A percentile compares a stretch with the other conserved stretches of the same genome.
Evolutionary conservation across 345 rosid species (phyloP).

Genomic region (Limnanthes douglasii): DNA sequence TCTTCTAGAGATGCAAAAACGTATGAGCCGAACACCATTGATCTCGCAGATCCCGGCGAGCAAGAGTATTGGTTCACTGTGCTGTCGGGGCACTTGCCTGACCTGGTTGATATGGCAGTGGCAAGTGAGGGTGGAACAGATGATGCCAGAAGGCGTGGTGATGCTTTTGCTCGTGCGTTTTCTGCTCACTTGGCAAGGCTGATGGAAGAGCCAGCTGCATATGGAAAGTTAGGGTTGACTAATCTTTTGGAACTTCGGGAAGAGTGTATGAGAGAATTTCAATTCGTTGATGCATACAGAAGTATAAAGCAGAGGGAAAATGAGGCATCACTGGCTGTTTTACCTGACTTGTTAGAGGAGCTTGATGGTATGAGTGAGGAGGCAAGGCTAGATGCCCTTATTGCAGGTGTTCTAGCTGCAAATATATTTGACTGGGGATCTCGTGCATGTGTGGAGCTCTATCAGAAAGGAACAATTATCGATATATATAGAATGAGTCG

Average conservation of each 20-base stretch:
- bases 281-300: constrained; percentile 88
- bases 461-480: constrained; percentile 94
- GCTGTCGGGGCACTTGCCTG: no score
- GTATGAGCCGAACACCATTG: constrained; percentile 96
- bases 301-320: constrained; percentile 98
- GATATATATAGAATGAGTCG: constrained; percentile 99
- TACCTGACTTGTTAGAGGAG: constrained; percentile 76
- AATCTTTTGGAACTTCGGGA: constrained; percentile 97
- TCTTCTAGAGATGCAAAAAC: constrained; percentile 89
- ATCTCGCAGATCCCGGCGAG: constrained; percentile 69
- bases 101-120: no score
- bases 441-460: constrained; percentile 96
- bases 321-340: constrained; percentile 97
- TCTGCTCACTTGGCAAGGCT: constrained; percentile 98
- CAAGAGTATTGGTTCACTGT: constrained; percentile 99
- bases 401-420: constrained; percentile 97
- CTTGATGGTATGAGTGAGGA: constrained; percentile 90
- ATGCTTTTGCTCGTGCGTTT: constrained; percentile 98
- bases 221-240: constrained; percentile 93
- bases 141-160: constrained; percentile 95
- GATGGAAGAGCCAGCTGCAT: constrained; percentile 99
- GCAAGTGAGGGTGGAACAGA: constrained; percentile 99
- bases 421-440: constrained; percentile 99
- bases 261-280: constrained; percentile 96
- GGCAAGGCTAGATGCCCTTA: constrained; percentile 69